phyloP scores from a whole-genome alignment of 306 rosid species.

The Crotalaria pallida region DNA sequence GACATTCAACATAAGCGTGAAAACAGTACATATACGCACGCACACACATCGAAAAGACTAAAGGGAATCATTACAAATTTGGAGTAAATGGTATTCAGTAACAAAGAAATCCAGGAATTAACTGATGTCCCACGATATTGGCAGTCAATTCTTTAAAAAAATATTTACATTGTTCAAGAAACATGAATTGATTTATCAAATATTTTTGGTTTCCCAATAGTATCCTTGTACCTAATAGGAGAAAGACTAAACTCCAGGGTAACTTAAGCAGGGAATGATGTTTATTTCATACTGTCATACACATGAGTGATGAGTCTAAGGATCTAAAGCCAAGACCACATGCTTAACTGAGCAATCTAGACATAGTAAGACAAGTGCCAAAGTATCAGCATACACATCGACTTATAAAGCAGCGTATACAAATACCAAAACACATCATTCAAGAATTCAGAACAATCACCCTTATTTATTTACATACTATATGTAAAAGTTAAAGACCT shows the following conservation, averaged over 20 bases:
- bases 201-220: neutral
- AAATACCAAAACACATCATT: neutral
- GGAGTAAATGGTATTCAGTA: neutral
- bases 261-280: no score
- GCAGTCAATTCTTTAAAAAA: neutral
- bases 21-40: neutral
- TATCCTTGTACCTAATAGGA: no score
- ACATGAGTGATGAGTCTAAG: no score
- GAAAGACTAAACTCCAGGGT: no score
- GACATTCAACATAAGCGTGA: neutral
- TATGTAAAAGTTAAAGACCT: neutral
- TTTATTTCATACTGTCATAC: no score
- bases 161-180: neutral
- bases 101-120: neutral
- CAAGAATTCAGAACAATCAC: neutral
- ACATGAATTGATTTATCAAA: neutral
- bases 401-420: no score
- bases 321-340: no score
- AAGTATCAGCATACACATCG: neutral
- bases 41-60: neutral
- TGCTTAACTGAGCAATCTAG: neutral
- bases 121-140: neutral
- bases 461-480: neutral
- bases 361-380: neutral
- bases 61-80: neutral